Base-by-base conservation (phyloP, 805 yeast genomes). In the Pichia manshurica region DNA sequence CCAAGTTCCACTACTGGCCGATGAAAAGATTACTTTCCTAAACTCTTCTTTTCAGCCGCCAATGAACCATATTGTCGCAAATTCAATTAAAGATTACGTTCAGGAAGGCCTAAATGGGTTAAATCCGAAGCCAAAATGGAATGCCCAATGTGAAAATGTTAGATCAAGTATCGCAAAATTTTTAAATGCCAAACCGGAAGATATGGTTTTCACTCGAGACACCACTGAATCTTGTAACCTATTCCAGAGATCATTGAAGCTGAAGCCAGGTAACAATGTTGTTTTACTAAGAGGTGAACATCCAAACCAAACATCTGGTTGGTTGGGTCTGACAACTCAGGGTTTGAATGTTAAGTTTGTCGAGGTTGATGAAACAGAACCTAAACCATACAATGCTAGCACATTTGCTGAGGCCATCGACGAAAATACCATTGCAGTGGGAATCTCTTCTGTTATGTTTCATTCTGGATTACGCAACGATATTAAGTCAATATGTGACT, bases 401-500 rank as follows among this genome's bases (percentile, higher is more conserved):
- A 19, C 46, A 2, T 42, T 42, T 16, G 13, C 6, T 12, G 21
- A 15, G 3, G 22, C 22, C 15, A 39, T 47, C 15, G 50, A 42
- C 23, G 43, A 35, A 5, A 43, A 43, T n/a, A 47, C 46, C 5
- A 31, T 20, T 20, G 50, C 50, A 5, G 38, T 42, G 22, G 47
- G 33, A 17, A 16, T 42, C 21, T 47, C 42, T 3, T 47, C 50
- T 7, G 28, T 47, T 7, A 42, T 36, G 41, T 47, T 33, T 23
- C 41, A 50, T 23, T 35, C 51, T 2, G 53, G 53, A 10, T n/a
- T 42, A 9, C 36, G 46, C 17, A 50, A n/a, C n/a, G n/a, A n/a
- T n/a, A n/a, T n/a, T n/a, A n/a, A n/a, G n/a, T n/a, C n/a, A n/a
- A n/a, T n/a, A n/a, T n/a, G n/a, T 28, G 21, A 31, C 7, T 16